phyloP scores from a whole-genome alignment of 345 rosid species.

The Streptanthus diversifolius region DNA sequence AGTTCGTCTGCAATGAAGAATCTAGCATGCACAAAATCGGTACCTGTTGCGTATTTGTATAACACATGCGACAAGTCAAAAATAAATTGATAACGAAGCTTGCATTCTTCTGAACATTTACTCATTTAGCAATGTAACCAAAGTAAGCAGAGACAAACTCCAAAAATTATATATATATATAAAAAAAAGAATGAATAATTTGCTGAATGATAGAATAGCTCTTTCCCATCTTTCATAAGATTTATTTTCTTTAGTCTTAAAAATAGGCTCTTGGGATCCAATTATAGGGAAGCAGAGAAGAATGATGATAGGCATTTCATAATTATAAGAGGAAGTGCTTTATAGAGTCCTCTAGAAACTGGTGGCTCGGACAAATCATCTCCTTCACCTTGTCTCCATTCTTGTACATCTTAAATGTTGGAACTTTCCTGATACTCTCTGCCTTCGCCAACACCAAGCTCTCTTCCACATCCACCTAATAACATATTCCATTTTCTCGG shows the following conservation, averaged over 20 bases:
- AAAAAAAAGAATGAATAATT: constrained; percentile 27
- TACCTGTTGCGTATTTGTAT: not conserved
- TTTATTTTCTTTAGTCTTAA: constrained; percentile 12
- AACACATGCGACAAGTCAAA: not conserved
- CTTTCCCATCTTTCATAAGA: constrained; percentile 22
- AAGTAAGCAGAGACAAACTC: constrained; percentile 10
- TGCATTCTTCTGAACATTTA: constrained; percentile 9
- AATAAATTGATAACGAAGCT: not conserved
- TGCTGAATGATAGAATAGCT: constrained; percentile 29
- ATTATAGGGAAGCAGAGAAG: constrained; percentile 9
- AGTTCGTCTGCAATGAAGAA: not conserved
- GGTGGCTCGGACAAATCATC: constrained; percentile 67
- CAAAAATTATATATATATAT: not conserved
- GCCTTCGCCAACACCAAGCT: constrained; percentile 52
- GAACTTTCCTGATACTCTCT: constrained; percentile 64
- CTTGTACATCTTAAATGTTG: constrained; percentile 77
- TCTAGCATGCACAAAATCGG: not conserved
- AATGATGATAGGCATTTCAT: constrained; percentile 18
- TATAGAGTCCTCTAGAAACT: constrained; percentile 63
- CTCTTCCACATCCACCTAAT: constrained; percentile 70
- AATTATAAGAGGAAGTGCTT: constrained; percentile 49
- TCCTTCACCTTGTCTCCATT: constrained; percentile 70
- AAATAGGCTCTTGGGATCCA: constrained; percentile 12
- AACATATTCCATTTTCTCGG: not conserved
- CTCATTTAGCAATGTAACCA: constrained; percentile 8